Conservation (phyloP, 176 grass and related monocot genomes). For the Aegilops umbellulata region DNA sequence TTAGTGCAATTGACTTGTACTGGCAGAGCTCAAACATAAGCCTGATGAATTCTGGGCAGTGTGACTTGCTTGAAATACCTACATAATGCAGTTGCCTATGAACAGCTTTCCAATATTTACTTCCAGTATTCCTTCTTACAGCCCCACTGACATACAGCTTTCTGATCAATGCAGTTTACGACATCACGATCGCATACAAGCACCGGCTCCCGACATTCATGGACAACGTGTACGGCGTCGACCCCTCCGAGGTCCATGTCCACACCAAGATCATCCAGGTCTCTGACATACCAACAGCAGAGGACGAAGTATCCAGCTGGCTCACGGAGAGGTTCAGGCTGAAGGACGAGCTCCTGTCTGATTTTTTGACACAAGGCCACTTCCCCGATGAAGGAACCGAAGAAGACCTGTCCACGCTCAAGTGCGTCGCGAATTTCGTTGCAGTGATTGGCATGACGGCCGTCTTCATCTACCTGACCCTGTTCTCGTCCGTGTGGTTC, state of each 20-base stretch:
- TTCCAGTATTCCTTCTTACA: not conserved
- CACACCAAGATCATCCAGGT: constrained; percentile 57
- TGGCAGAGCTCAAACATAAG: not conserved
- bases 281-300: constrained; percentile 57
- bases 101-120: not conserved
- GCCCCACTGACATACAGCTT: not conserved
- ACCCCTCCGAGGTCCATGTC: constrained; percentile 85
- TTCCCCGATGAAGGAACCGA: constrained; percentile 83
- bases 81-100: not conserved
- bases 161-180: constrained; percentile 62
- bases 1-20: not conserved
- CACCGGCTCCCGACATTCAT: constrained; percentile 66
- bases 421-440: constrained; percentile 52
- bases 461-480: constrained; percentile 55
- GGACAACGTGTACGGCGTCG: constrained; percentile 76
- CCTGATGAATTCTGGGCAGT: not conserved
- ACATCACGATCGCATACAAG: constrained; percentile 82
- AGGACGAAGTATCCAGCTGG: constrained; percentile 65
- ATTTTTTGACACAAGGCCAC: constrained; percentile 43
- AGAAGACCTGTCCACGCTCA: constrained; percentile 53
- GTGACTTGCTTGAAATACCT: not conserved
- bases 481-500: constrained; percentile 73
- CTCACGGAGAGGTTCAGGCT: constrained; percentile 65
- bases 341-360: constrained; percentile 73
- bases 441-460: constrained; percentile 42